A percentile compares a stretch with the other conserved stretches of the same genome.
phyloP scores from a whole-genome alignment of 108 stramenopile species.

The Chaetoceros tenuissimus region DNA sequence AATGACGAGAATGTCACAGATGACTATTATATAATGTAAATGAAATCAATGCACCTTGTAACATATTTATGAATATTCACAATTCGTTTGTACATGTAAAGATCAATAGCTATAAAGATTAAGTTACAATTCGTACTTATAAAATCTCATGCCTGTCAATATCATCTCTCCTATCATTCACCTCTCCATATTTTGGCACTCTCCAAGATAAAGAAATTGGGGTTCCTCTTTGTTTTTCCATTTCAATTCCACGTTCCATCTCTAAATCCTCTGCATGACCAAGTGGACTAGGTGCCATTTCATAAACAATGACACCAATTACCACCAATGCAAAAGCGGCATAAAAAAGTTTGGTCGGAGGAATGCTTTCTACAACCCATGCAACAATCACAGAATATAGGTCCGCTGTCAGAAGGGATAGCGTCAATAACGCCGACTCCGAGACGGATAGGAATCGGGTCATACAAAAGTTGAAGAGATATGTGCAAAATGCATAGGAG shows the following conservation, averaged over 20 bases:
- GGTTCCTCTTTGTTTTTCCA: neutral
- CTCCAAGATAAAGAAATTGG: no score
- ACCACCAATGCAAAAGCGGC: conserved; percentile 70
- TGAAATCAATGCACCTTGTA: no score
- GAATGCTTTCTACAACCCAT: conserved; percentile 63
- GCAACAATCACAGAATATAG: conserved; percentile 86
- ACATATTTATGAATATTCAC: no score
- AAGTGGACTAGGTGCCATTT: conserved; percentile 69
- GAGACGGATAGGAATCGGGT: conserved; percentile 58
- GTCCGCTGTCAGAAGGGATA: conserved; percentile 91
- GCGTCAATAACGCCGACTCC: conserved; percentile 67
- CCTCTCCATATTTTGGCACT: no score
- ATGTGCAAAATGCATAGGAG: conserved; percentile 39
- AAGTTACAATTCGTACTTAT: no score
- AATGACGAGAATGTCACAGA: no score
- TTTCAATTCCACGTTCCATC: neutral
- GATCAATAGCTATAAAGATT: no score
- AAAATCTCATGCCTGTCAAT: no score
- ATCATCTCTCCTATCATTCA: no score
- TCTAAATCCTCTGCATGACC: conserved; percentile 4
- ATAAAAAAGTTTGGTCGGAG: conserved; percentile 74
- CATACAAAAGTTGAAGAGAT: conserved; percentile 48
- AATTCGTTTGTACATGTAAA: no score
- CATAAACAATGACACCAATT: conserved; percentile 83
- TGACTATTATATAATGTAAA: no score